Evolutionary conservation across 768 basidiomycete species (phyloP).

Genomic region (Auricularia cornea): DNA sequence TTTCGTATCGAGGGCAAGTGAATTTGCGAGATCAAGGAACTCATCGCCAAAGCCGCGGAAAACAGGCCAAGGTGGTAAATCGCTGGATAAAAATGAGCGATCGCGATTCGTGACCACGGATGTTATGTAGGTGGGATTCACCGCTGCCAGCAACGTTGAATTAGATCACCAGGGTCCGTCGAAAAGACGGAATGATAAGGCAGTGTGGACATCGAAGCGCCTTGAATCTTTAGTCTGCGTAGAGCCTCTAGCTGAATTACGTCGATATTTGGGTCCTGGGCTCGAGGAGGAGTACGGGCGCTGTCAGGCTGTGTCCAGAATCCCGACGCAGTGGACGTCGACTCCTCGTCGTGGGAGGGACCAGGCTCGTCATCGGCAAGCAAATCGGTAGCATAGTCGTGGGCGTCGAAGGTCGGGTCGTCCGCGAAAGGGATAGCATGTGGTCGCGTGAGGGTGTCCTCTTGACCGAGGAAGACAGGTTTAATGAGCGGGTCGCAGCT

Average conservation of each 20-base stretch:
- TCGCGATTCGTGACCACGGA: too few relatives aligned
- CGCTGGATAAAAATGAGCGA: background rate
- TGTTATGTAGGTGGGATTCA: background rate
- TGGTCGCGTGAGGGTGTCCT: background rate
- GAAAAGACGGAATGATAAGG: background rate
- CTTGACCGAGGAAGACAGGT: background rate
- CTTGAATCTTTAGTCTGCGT: background rate
- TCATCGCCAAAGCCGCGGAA: background rate
- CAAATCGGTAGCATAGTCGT: background rate
- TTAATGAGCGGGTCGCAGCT: background rate
- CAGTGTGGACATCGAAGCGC: background rate
- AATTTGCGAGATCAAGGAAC: background rate
- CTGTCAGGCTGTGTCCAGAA: too few relatives aligned
- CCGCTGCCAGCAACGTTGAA: background rate
- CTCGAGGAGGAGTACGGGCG: background rate
- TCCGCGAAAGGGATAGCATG: background rate
- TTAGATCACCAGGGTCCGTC: background rate
- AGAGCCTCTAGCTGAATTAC: background rate
- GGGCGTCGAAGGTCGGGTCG: background rate
- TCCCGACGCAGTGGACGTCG: background rate
- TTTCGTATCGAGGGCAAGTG: background rate
- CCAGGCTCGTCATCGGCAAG: too few relatives aligned
- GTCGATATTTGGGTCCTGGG: background rate
- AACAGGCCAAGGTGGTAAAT: background rate
- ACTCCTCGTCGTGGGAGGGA: too few relatives aligned